phyloP scores from a whole-genome alignment of 371 early-diverging fungal species.

The Choanephora cucurbitarum region DNA sequence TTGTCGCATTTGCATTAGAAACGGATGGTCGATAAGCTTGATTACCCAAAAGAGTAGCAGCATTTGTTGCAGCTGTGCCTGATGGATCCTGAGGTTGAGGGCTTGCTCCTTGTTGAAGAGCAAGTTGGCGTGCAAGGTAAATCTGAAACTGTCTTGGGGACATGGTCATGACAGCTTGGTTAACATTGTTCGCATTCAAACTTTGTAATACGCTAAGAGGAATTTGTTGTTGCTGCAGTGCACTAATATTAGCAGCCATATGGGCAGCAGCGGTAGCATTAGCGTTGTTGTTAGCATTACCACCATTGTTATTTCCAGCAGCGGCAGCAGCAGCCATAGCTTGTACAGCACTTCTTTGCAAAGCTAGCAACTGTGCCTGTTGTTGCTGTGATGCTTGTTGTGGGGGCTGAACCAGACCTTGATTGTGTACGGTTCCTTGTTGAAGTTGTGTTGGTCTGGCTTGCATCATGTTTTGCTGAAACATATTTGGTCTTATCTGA shows the following conservation, averaged over 20 bases:
- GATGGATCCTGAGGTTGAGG: not conserved
- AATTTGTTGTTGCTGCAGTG: constrained; percentile 17
- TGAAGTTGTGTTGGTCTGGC: constrained; percentile 20
- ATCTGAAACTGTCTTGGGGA: constrained; percentile 40
- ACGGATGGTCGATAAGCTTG: constrained; percentile 24
- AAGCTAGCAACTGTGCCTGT: constrained; percentile 28
- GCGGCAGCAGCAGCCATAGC: constrained; percentile 31
- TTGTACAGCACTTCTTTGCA: constrained; percentile 35
- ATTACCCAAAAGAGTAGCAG: constrained; percentile 4
- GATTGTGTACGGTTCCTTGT: constrained; percentile 14
- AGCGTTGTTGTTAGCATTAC: constrained; percentile 5
- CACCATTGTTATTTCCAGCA: constrained; percentile 15
- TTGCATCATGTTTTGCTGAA: constrained; percentile 36
- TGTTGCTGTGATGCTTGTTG: constrained; percentile 14
- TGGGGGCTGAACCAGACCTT: constrained; percentile 21
- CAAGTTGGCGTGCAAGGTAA: constrained; percentile 31
- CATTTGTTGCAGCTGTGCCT: constrained; percentile 18
- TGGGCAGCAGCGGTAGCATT: constrained; percentile 10
- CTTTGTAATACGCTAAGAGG: constrained; percentile 33
- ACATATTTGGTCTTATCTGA: constrained; percentile 34
- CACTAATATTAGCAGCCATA: constrained; percentile 7
- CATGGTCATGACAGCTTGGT: constrained; percentile 21
- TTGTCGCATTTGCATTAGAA: constrained; percentile 14
- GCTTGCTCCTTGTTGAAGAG: constrained; percentile 11
- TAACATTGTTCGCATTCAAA: constrained; percentile 22